Conservation (phyloP, 345 rosid genomes). For the Erodium maritimum region DNA sequence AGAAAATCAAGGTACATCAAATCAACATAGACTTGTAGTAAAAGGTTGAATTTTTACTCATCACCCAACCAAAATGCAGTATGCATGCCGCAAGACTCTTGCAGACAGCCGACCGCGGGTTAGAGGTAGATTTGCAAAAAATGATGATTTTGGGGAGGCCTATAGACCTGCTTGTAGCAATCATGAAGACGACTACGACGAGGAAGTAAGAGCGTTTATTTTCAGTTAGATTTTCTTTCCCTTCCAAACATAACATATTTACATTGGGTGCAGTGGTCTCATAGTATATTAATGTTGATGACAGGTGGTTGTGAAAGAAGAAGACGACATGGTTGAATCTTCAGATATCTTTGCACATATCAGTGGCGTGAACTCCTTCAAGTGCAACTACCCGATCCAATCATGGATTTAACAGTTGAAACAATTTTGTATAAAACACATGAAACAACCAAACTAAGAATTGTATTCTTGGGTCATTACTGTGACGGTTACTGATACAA, state of each 20-base stretch:
- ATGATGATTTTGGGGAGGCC: constrained; percentile 60
- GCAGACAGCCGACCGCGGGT: constrained; percentile 94
- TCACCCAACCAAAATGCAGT: constrained; percentile 25
- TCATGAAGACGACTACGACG: constrained; percentile 66
- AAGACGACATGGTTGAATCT: constrained; percentile 61
- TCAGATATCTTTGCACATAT: constrained; percentile 77
- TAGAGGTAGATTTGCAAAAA: constrained; percentile 89
- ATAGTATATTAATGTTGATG: too few species aligned
- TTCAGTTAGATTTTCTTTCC: background rate
- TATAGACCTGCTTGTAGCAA: constrained; percentile 33
- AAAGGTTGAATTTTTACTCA: background rate
- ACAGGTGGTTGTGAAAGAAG: constrained; percentile 62
- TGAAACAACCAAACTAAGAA: too few species aligned
- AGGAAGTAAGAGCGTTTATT: constrained; percentile 33
- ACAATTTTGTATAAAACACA: background rate
- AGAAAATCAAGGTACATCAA: constrained; percentile 72
- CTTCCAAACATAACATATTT: background rate
- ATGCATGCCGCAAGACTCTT: constrained; percentile 85
- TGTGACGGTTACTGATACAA: too few species aligned
- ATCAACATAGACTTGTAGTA: background rate
- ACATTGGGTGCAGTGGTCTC: too few species aligned
- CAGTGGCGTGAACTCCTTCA: constrained; percentile 76
- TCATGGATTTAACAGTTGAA: constrained; percentile 55
- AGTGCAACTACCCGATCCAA: constrained; percentile 69
- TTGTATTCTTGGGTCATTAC: too few species aligned